phyloP scores from a whole-genome alignment of 2,329 filamentous ascomycete genomes.

The Alternaria sp. region DNA sequence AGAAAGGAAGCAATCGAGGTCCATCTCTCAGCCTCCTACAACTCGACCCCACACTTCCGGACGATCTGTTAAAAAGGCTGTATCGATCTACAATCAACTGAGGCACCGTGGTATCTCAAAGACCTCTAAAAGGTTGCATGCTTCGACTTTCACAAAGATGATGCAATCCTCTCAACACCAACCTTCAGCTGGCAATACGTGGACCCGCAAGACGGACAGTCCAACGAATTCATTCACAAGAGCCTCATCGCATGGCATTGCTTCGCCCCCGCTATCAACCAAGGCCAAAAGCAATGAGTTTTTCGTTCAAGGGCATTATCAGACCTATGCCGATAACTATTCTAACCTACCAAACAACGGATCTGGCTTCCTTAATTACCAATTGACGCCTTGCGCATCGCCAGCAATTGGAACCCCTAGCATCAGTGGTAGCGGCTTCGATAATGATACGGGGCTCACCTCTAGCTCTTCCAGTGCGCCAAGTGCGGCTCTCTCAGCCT shows the following conservation, averaged over 20 bases:
- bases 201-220: slow-evolving; percentile 61
- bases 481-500: slow-evolving; percentile 47
- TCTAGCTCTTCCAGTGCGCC: slow-evolving; percentile 27
- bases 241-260: slow-evolving; percentile 44
- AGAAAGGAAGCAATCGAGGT: slow-evolving; percentile 35
- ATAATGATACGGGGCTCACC: slow-evolving; percentile 29
- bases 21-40: slow-evolving; percentile 45
- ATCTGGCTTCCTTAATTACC: slow-evolving; percentile 39
- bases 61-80: slow-evolving; percentile 37
- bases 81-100: slow-evolving; percentile 31
- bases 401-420: slow-evolving; percentile 37
- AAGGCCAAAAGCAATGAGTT: slow-evolving; percentile 37
- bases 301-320: slow-evolving; percentile 26
- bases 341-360: slow-evolving; percentile 27
- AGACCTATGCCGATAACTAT: slow-evolving; percentile 36
- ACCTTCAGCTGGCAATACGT: slow-evolving; percentile 57
- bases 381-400: slow-evolving; percentile 46
- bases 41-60: slow-evolving; percentile 33
- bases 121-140: slow-evolving; percentile 26
- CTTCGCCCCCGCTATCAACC: slow-evolving; percentile 39
- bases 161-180: slow-evolving; percentile 62
- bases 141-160: slow-evolving; percentile 57
- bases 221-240: slow-evolving; percentile 60
- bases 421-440: slow-evolving; percentile 30
- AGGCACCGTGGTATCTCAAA: slow-evolving; percentile 36